Evolutionary conservation across 1,139 yeast genomes (phyloP), one percentile per base, ranked within the genome.

Genomic region (Eremothecium coryli): DNA sequence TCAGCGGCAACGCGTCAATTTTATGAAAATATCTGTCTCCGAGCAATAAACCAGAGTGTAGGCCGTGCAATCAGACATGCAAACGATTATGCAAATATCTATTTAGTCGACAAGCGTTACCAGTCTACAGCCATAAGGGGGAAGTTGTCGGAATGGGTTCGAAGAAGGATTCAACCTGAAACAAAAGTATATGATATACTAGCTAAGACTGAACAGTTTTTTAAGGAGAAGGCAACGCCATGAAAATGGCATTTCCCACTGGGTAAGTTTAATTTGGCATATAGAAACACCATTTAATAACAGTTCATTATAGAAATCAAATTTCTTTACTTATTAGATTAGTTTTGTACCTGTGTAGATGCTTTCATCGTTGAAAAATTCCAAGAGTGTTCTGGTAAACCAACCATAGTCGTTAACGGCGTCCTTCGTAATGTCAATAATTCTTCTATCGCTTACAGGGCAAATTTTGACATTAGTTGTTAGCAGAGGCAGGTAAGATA

Each of bases 61-160:
- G 98, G 97, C 1, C 69, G 98, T 48, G 85, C 96, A 14, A 88
- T 88, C 25, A 65, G 98, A 39, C 95, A 88, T 56, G 70, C 70
- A 18, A 68, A 71, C 30, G 98, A 90, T 56, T 86, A 82, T 50
- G 78, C 97, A 0, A 68, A 73, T 11, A 80, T 90, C 9, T 74
- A 72, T 46, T 62, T 88, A 26, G 52, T 88, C 8, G 98, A 90
- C 53, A 57, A 60, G 26, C 63, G 97, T 37, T 90, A 73, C 46
- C 50, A 48, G 2, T 54, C 53, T 1, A 49, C 54, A 0, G 59
- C 68, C 23, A 76, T 85, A 18, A 76, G 71, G 46, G 42, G 46
- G 1, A 85, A 84, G 52, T 60, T 88, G 25, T 82, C 95, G 26
- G 68, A 69, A 2, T 88, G 98, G 97, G 82, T 88, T 12, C 61